Evolutionary conservation across 1,284 basidiomycete genomes (phyloP), one percentile per base, ranked within the genome.

Genomic region (Irpex sp.): DNA sequence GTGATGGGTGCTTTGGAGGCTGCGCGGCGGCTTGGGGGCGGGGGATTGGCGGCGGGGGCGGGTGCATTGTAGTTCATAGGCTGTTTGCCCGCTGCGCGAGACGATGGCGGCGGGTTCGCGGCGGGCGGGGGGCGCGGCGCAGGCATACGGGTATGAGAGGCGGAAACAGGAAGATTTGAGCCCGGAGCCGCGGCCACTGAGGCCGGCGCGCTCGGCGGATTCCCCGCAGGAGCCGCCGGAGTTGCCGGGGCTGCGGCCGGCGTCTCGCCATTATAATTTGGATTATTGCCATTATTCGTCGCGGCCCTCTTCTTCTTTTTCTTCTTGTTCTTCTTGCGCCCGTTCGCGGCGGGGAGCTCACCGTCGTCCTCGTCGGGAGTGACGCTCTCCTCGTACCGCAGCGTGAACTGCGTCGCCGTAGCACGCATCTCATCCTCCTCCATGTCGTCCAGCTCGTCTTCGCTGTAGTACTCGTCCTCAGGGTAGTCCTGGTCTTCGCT

Each of bases 21-120:
- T 57, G 89, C 83, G 69, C 87, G 78, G 67, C 90, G 83, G 36
- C 70, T 71, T 43, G 72, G 64, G 56, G 72, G 71, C 9, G 70
- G 74, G 36, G 69, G 69, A 57, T 71, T 71, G 21, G 69, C 70
- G 13, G 74, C 69, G 37, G 72, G 65, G 59, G 73, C 61, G 39
- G 71, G 64, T 61, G 71, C 60, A 0, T 72, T 68, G 65, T 84
- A 86, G 1, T 81, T 75, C 89, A 91, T 90, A 35, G 89, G 89
- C 69, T 89, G 87, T 74, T 92, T 92, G 70, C 89, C 89, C 53
- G 88, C 88, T 9, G 89, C 90, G 35, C 90, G 79, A 36, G 89
- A 89, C 65, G 82, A 85, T 46, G 78, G 89, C 67, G 75, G 83
- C 65, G 75, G 83, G 70, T 78, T 74, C 59, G 78, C 70, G 47